phyloP scores from a whole-genome alignment of 2,329 filamentous ascomycete species.

The Aspergillaceae sp. region DNA sequence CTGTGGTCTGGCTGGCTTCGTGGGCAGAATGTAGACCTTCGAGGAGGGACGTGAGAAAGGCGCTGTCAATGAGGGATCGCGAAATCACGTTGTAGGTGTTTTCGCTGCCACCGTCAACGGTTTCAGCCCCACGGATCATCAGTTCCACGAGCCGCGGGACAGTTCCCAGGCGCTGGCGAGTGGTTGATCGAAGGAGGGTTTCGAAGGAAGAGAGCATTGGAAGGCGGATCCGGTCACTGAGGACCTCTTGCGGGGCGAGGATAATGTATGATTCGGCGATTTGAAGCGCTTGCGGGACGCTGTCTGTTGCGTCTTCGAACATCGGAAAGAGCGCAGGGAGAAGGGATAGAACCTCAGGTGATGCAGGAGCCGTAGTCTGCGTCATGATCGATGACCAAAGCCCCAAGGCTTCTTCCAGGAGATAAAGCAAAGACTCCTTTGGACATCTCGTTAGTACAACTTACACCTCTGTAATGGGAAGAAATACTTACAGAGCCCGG shows the following conservation, averaged over 20 bases:
- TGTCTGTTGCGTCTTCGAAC: slow-evolving; percentile 57
- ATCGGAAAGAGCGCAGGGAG: slow-evolving; percentile 57
- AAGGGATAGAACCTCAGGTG: slow-evolving; percentile 54
- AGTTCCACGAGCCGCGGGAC: slow-evolving; percentile 50
- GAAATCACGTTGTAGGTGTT: slow-evolving; percentile 55
- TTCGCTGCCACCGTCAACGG: slow-evolving; percentile 49
- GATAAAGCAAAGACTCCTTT: slow-evolving; percentile 60
- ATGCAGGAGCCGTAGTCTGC: slow-evolving; percentile 54
- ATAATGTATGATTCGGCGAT: slow-evolving; percentile 64
- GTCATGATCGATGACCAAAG: slow-evolving; percentile 71
- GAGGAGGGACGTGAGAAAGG: slow-evolving; percentile 56
- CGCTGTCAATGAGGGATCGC: slow-evolving; percentile 56
- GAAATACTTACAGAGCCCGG: slow-evolving; percentile 53
- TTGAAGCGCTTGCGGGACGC: slow-evolving; percentile 52
- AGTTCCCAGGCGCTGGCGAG: slow-evolving; percentile 31
- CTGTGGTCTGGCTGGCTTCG: slow-evolving; percentile 71
- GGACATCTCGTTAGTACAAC: too few relatives aligned
- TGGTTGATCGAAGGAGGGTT: slow-evolving; percentile 30
- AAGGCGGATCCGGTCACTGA: slow-evolving; percentile 32
- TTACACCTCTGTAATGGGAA: neutral
- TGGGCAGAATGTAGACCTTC: slow-evolving; percentile 58
- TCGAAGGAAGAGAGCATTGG: slow-evolving; percentile 32
- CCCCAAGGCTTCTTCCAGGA: slow-evolving; percentile 86
- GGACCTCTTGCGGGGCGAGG: slow-evolving; percentile 46
- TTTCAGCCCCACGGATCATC: slow-evolving; percentile 54